Base-by-base conservation (phyloP, 257 asterid genomes). In the Lycium ferocissimum region DNA sequence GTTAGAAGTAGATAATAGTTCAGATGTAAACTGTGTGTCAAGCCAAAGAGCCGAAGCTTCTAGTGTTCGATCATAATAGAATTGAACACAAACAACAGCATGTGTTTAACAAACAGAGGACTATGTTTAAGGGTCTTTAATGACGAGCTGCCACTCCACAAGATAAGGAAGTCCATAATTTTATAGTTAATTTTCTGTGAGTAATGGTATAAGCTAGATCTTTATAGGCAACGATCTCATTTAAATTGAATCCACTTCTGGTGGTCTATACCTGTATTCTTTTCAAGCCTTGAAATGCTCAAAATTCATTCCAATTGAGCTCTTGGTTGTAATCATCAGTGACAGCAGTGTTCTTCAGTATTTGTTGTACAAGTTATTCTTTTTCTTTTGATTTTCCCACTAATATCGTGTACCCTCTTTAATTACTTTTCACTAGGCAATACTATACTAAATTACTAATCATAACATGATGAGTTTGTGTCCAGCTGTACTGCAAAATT, bases 21-120 rank as follows among this genome's bases (percentile, higher is more conserved):
- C 91, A 49, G 92, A 89, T 69, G 83, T 73, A 20, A 83, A 85
- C 40, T 65, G 92, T 66, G 88, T 70, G 78, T 86, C 89, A 15
- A 91, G 84, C 59, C 88, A 88, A 87, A 89, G 86, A 84, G 92
- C 86, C 5, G 90, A 91, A 89, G 84, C 94, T 37, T 82, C 94
- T 47, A 79, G 93, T 84, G 91, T 89, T 56, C 61, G 76, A 83
- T 86, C 90, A 43, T 88, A 83, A 84, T 84, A 83, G 53, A 84
- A 26, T 2, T 22, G 63, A 76, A 14, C 12, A 7, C 63, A 13
- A 7, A 63, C 22, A 26, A 49, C 82, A 47, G 6, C 43, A 66
- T 66, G 18, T 33, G 11, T 33, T 65, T 26, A 1, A 12, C 81
- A 73, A 9, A 71, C 5, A 45, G 35, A 35, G 58, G 18, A n/a